Base-by-base conservation (phyloP, 106 monocot genomes). In the Phalaenopsis aphrodite region DNA sequence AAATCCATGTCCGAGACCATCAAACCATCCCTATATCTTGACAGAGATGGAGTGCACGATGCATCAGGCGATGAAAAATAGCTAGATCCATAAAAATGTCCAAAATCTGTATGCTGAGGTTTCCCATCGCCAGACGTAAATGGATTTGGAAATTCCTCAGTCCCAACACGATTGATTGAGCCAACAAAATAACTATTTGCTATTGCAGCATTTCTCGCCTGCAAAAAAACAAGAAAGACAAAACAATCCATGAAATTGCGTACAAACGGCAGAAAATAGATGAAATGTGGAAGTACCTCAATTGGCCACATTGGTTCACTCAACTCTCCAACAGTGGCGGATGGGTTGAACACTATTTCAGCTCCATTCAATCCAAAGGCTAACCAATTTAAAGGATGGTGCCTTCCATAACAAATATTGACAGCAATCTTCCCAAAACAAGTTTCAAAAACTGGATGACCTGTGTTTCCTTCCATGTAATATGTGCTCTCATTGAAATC, bases 261-360 rank as follows among this genome's bases (percentile, higher is more conserved):
- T 65, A 41, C 39, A 12, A 74, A 18, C 7, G n/a, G 19, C 41
- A 5, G 2, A 74, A 16, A 74, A 17, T 17, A 6, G 3, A 74
- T 19, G 74, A 36, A 4, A 19, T 36, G 58, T 19, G 14, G 69
- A 42, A n/a, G 57, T 47, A 95, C 95, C 93, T 96, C 93, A 82
- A 96, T 93, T 15, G 94, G 92, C 94, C 97, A 97, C 94, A 97
- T 94, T 78, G 94, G 94, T 77, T 99, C 94, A 78, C 94, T 94
- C 15, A 99, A 90, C 79, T 91, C 97, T 82, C 94, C 98, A 79
- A 94, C 98, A 39, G 98, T 99, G 17, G 98, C 98, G 55, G 98
- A 99, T 12, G 98, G 98, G 79, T 99, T 99, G 85, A 99, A 99
- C 69, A 99, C 94, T 58, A 99, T 93, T 75, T 99, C 98, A 69